Percentiles rank a stretch among this genome's conserved stretches.
Conservation (phyloP, 148 eudicot species). For the Vaccinium corymbosum region DNA sequence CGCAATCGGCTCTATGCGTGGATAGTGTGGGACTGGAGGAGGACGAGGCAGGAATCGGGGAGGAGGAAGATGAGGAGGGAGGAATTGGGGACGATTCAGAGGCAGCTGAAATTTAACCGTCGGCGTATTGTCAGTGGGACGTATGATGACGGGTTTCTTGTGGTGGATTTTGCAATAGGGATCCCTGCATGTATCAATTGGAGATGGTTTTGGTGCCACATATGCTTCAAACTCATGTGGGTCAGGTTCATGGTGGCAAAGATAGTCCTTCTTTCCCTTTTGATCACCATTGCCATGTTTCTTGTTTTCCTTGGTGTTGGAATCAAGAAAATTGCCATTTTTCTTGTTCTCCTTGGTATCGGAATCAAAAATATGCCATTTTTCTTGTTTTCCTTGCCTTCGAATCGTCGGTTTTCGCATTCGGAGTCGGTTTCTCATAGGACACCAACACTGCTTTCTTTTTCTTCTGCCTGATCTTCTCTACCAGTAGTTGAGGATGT, state of each 20-base stretch:
- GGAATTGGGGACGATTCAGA: not conserved
- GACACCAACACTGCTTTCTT: conserved; percentile 13
- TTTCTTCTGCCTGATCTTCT: not conserved
- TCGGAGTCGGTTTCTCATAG: not conserved
- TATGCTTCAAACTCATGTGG: not conserved
- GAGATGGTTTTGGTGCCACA: not conserved
- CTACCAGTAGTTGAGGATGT: not conserved
- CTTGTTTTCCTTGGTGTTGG: not conserved
- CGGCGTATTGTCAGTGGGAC: not conserved
- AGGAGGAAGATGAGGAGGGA: not conserved
- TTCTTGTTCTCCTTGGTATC: not conserved
- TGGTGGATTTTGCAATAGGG: not conserved
- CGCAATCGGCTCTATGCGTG: not conserved
- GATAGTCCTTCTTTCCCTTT: not conserved
- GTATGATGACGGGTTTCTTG: not conserved
- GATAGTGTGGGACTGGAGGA: not conserved
- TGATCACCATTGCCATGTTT: not conserved
- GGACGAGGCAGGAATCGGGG: not conserved
- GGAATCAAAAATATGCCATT: not conserved
- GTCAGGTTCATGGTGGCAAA: not conserved
- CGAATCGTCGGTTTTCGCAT: not conserved
- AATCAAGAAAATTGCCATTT: not conserved
- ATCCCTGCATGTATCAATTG: not conserved
- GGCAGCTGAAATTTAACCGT: not conserved
- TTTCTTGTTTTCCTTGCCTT: not conserved